Base-by-base conservation (phyloP, 768 basidiomycete genomes). In the Lactarius psammicola region DNA sequence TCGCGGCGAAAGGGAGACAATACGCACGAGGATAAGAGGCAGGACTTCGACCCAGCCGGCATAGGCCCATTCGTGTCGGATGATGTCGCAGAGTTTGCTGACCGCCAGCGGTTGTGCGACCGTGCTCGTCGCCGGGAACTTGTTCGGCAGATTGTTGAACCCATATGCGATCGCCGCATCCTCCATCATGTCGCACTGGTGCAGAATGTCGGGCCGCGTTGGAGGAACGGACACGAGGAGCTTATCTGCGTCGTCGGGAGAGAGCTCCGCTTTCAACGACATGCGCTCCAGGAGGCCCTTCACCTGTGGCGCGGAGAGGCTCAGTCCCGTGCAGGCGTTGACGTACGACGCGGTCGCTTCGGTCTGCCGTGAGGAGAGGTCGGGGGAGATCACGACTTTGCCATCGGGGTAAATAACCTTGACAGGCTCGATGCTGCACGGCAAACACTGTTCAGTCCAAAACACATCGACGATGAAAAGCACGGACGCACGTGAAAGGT, bases 161-260 rank as follows among this genome's bases (percentile, higher is more conserved):
- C 97, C 97, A 74, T 95, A 97, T 0, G 95, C 97, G 69, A 99
- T 92, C 11, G 97, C 97, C 2, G 90, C 94, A 69, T 99, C 97
- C 75, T 99, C 97, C 88, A 99, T 91, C 74, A 98, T 85, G 74
- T 99, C 97, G 73, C 95, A 97, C 75, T 98, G 95, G 74, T 99
- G 97, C 62, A 99, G 80, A 70, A 99, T 98, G 74, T 99, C 97
- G 1, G 97, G 95, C 42, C 97, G 86, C n/a, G 95, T 98, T n/a
- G 91, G 82, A 5, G 97, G 96, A 56, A 99, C 82, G 38, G 85
- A 78, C 31, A 98, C 88, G 20, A 82, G 71, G 51, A 99, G 80
- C 70, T 85, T 82, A 72, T 98, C 95, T 0, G 74, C 56, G 66
- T 87, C 80, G 31, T 77, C 75, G 2, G 83, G 64, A 3, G 88